Conservation (phyloP, 2,329 filamentous ascomycete genomes). For the Bipolaris zeicola region DNA sequence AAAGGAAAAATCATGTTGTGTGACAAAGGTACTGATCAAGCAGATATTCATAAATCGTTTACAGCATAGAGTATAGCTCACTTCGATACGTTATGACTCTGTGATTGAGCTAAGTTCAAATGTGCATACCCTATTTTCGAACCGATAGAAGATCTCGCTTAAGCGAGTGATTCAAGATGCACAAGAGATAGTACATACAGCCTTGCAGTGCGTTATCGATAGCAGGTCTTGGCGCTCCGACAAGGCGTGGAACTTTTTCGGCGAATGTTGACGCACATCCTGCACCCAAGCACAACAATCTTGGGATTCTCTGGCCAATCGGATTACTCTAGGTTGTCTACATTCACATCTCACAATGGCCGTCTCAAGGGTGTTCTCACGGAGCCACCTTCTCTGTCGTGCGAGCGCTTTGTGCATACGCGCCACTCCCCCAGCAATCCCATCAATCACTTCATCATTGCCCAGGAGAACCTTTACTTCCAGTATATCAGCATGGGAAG, state of each 20-base stretch:
- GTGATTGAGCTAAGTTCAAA: too few relatives aligned
- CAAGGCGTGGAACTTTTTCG: constrained; percentile 8
- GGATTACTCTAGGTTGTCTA: background rate
- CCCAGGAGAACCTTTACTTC: constrained; percentile 21
- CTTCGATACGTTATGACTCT: too few relatives aligned
- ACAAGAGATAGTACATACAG: background rate
- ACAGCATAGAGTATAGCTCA: too few relatives aligned
- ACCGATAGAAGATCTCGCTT: too few relatives aligned
- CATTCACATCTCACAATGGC: constrained; percentile 18
- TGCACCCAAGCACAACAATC: background rate
- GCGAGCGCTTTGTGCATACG: constrained; percentile 18
- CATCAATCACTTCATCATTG: constrained; percentile 12
- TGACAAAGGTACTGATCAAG: too few relatives aligned
- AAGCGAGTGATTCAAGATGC: too few relatives aligned
- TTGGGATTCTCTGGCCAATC: background rate
- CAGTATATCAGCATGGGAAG: constrained; percentile 8
- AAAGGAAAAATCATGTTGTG: too few relatives aligned
- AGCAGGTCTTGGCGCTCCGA: background rate
- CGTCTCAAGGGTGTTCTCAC: constrained; percentile 16
- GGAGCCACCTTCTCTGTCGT: constrained; percentile 17
- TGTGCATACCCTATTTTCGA: too few relatives aligned
- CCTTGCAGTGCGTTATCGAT: constrained; percentile 8
- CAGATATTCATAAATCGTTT: too few relatives aligned
- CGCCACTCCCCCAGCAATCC: constrained; percentile 16
- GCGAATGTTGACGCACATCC: background rate